Evolutionary conservation across 2,329 filamentous ascomycete genomes (phyloP).

Genomic region (Neofusicoccum ribis): DNA sequence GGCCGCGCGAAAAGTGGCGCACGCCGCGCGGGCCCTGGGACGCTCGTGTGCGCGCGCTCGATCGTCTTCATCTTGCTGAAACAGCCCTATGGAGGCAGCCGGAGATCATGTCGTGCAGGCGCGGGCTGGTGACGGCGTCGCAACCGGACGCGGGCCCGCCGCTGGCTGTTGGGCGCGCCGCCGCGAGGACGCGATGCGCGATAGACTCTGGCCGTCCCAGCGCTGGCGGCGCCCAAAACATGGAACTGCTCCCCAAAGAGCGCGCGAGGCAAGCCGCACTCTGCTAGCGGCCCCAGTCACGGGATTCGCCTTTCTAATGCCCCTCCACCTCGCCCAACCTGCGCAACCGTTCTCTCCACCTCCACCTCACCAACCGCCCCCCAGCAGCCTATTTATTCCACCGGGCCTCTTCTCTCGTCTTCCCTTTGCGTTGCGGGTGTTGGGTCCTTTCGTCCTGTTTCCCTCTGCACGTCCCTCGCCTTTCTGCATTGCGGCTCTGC

Average conservation of each 20-base stretch:
- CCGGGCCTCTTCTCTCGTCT: conserved; percentile 24
- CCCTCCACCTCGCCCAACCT: conserved; percentile 25
- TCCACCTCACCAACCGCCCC: conserved; percentile 12
- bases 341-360: conserved; percentile 20
- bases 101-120: conserved; percentile 19
- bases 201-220: conserved; percentile 19
- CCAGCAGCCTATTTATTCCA: conserved; percentile 22
- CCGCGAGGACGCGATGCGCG: conserved; percentile 8
- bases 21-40: conserved; percentile 10
- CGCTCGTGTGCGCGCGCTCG: conserved; percentile 15
- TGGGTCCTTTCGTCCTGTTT: conserved; percentile 27
- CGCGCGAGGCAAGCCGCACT: conserved; percentile 14
- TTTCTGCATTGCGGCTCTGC: conserved; percentile 27
- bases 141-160: conserved; percentile 14
- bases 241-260: conserved; percentile 19
- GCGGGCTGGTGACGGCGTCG: conserved; percentile 8
- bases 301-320: conserved; percentile 22
- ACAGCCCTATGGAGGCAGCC: conserved; percentile 19
- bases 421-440: conserved; percentile 37
- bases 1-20: conserved; percentile 16
- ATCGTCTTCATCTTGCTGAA: conserved; percentile 21
- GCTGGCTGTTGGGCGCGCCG: conserved; percentile 14
- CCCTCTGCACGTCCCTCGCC: conserved; percentile 24
- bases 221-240: conserved; percentile 13
- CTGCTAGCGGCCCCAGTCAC: conserved; percentile 8